Evolutionary conservation across 2,329 filamentous ascomycete genomes (phyloP).

Genomic region (Epichloe scottii): DNA sequence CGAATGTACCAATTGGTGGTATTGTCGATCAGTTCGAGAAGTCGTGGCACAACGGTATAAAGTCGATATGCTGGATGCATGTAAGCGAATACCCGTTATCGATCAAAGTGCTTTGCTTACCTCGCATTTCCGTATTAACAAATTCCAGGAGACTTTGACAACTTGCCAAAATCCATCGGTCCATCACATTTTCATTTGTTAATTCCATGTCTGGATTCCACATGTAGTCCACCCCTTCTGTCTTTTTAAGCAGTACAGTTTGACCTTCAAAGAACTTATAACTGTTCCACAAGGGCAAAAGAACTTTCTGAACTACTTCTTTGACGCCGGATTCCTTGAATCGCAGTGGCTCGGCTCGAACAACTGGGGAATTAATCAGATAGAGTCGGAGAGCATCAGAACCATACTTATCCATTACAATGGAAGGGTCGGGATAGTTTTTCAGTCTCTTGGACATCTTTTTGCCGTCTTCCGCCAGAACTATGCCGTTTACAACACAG

Average conservation of each 20-base stretch:
- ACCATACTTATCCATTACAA: slow-evolving; percentile 79
- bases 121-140: slow-evolving; percentile 84
- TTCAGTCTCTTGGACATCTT: slow-evolving; percentile 98
- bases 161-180: slow-evolving; percentile 86
- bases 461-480: slow-evolving; percentile 87
- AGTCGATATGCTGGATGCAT: slow-evolving; percentile 47
- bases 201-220: slow-evolving; percentile 68
- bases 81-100: neutral
- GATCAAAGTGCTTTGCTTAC: slow-evolving; percentile 28
- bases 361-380: slow-evolving; percentile 91
- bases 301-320: slow-evolving; percentile 84
- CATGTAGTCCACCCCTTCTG: slow-evolving; percentile 60
- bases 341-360: slow-evolving; percentile 75
- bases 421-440: slow-evolving; percentile 81
- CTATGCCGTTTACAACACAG: slow-evolving; percentile 91
- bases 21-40: slow-evolving; percentile 78
- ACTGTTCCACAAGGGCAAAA: slow-evolving; percentile 88
- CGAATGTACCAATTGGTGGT: slow-evolving; percentile 99
- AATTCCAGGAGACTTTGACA: slow-evolving; percentile 86
- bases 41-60: slow-evolving; percentile 82
- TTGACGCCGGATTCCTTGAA: slow-evolving; percentile 92
- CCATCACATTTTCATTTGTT: slow-evolving; percentile 83
- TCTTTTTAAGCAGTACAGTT: slow-evolving; percentile 75
- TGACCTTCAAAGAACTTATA: slow-evolving; percentile 95
- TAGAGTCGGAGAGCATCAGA: slow-evolving; percentile 91